Base-by-base conservation (phyloP, 116 monocot species). In the Iris pallida region DNA sequence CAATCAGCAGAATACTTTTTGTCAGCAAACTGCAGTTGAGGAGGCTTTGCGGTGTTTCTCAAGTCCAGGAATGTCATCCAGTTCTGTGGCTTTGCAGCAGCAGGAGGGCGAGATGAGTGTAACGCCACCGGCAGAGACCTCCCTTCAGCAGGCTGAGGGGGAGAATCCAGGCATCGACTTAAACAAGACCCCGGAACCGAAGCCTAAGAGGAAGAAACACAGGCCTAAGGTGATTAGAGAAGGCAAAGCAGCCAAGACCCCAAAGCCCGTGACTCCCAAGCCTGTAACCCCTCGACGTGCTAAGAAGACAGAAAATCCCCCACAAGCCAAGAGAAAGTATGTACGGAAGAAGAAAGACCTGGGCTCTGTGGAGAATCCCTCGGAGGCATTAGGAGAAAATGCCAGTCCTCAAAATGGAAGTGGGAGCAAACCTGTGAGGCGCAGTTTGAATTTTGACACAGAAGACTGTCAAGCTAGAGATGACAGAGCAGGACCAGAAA, bases 171-270 rank as follows among this genome's bases (percentile, higher is more conserved):
- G 59, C 4, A 79, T 79, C 53, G 86, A 86, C 65, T 51, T 86
- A 61, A 85, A 85, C 64, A 85, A 81, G 54, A 83, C 82, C 58
- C 85, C 82, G 7, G 75, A 59, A 10, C 80, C 75, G 63, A 87
- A 83, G 62, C 49, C 74, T 1, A 84, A 63, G 61, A 83, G 79
- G 73, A 96, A 77, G 71, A 96, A 96, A 63, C 80, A 85, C 63
- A 79, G 77, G 60, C 96, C 96, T 0, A 96, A 92, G 78, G 96
- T 96, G 53, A 65, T 96, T 57, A 55, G 43, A 68, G 86, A 91
- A 80, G 89, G 72, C 19, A 84, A 92, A 68, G 60, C 84, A 11
- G 40, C 75, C 4, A 86, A 67, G 57, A 80, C 82, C 40, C 81
- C 75, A 16, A 95, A 75, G 57, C 58, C 64, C 45, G 53, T 5